Evolutionary conservation across 192 early-diverging fungal species (phyloP).

Genomic region (Pilaira anomala): DNA sequence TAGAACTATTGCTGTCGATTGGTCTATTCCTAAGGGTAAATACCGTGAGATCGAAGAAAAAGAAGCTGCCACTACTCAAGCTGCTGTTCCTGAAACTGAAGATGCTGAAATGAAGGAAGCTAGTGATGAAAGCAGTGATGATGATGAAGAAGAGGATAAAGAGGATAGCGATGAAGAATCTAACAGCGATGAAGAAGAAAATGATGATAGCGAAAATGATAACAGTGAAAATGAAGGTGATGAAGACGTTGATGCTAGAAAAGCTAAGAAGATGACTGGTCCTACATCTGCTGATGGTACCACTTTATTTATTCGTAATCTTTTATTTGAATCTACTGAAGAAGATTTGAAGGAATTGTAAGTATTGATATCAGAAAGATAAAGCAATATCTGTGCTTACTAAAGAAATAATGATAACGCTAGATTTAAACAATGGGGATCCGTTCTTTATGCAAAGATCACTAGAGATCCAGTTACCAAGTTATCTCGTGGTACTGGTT

Average conservation of each 20-base stretch:
- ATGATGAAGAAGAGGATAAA: slow-evolving; percentile 31
- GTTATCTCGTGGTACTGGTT: slow-evolving; percentile 89
- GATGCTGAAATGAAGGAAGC: slow-evolving; percentile 38
- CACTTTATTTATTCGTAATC: slow-evolving; percentile 91
- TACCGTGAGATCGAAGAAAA: slow-evolving; percentile 56
- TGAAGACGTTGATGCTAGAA: slow-evolving; percentile 36
- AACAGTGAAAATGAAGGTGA: slow-evolving; percentile 52
- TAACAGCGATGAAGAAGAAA: slow-evolving; percentile 36
- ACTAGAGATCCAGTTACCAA: slow-evolving; percentile 83
- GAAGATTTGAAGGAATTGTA: slow-evolving; percentile 62
- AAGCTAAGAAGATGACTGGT: slow-evolving; percentile 29
- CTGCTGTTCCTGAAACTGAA: slow-evolving; percentile 34
- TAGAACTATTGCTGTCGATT: slow-evolving; percentile 79
- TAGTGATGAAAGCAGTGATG: slow-evolving; percentile 32
- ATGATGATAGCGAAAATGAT: slow-evolving; percentile 26
- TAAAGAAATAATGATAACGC: neutral
- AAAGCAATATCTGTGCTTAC: neutral
- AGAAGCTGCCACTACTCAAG: slow-evolving; percentile 41
- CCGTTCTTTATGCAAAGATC: slow-evolving; percentile 76
- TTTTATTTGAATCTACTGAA: slow-evolving; percentile 88
- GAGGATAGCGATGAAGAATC: slow-evolving; percentile 40
- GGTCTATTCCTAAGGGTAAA: slow-evolving; percentile 74
- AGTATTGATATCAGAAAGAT: too few relatives aligned
- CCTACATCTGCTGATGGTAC: slow-evolving; percentile 55
- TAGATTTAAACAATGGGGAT: slow-evolving; percentile 70